These are phyloP conservation scores for Teunomyces atbi DNA, from an alignment of 805 yeast genomes.

Conservation along the genomic window DNA sequence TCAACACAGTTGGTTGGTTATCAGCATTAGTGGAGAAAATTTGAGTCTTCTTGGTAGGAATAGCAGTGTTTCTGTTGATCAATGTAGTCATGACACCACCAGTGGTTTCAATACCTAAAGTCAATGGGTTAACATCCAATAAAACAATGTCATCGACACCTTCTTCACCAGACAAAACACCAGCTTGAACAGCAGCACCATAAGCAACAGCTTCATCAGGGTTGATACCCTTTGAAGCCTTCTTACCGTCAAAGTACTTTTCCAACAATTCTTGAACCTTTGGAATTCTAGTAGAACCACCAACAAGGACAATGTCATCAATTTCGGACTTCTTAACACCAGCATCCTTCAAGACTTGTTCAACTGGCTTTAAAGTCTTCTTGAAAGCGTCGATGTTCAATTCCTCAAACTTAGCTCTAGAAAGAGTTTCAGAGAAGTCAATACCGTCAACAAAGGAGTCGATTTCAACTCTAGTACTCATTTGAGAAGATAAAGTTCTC, in stretches of 20 bases:
- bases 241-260: slow-evolving; percentile 46
- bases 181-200: slow-evolving; percentile 98
- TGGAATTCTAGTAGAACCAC: slow-evolving; percentile 52
- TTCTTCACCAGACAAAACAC: slow-evolving; percentile 93
- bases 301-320: slow-evolving; percentile 48
- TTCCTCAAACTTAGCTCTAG: slow-evolving; percentile 50
- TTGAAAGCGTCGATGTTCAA: slow-evolving; percentile 45
- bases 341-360: slow-evolving; percentile 46
- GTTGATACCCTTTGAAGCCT: slow-evolving; percentile 48
- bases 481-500: slow-evolving; percentile 47
- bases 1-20: slow-evolving; percentile 97
- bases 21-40: slow-evolving; percentile 98
- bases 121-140: slow-evolving; percentile 96
- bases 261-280: slow-evolving; percentile 49
- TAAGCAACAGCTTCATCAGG: slow-evolving; percentile 52
- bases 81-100: slow-evolving; percentile 99
- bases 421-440: slow-evolving; percentile 46
- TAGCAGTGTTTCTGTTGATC: slow-evolving; percentile 99
- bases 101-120: slow-evolving; percentile 99
- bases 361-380: slow-evolving; percentile 47
- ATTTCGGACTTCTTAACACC: slow-evolving; percentile 45
- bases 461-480: slow-evolving; percentile 42
- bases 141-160: slow-evolving; percentile 94
- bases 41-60: slow-evolving; percentile 98
- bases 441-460: slow-evolving; percentile 49